phyloP scores from a whole-genome alignment of 2,329 filamentous ascomycete species.

The Curvularia sp. region DNA sequence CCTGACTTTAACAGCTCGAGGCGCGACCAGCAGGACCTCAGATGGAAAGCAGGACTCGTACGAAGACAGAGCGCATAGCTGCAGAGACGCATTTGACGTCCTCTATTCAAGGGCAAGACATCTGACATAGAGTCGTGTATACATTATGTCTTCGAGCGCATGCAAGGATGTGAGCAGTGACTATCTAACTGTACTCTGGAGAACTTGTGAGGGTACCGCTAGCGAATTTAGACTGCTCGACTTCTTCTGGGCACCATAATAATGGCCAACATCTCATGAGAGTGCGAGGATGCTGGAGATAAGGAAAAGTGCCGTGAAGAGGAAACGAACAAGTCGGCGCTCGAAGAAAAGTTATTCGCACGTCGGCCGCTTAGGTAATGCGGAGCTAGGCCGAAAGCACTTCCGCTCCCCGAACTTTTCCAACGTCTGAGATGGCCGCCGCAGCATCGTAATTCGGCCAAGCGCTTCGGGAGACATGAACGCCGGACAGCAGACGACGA shows the following conservation, averaged over 20 bases:
- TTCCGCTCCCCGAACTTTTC: conserved; percentile 44
- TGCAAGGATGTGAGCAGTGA: conserved; percentile 75
- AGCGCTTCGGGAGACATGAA: conserved; percentile 48
- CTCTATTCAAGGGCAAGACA: neutral
- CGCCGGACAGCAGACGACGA: conserved; percentile 53
- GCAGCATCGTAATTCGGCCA: conserved; percentile 17
- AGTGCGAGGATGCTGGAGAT: conserved; percentile 81
- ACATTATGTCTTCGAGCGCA: conserved; percentile 10
- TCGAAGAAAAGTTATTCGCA: conserved; percentile 29
- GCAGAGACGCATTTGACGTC: neutral
- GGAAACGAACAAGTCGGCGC: conserved; percentile 46
- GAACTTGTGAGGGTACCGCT: conserved; percentile 81
- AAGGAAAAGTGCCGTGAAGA: conserved; percentile 77
- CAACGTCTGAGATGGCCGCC: conserved; percentile 19
- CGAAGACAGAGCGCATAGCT: too few relatives aligned
- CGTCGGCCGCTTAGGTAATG: conserved; percentile 23
- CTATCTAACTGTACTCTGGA: conserved; percentile 98
- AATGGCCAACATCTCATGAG: conserved; percentile 82
- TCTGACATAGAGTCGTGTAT: neutral
- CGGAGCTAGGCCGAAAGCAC: conserved; percentile 37
- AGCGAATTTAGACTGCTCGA: conserved; percentile 93
- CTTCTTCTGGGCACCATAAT: conserved; percentile 81
- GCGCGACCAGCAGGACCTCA: neutral
- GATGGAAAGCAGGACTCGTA: neutral
- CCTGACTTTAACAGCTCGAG: neutral